Evolutionary conservation across 2,329 filamentous ascomycete species (phyloP), one percentile per base, ranked within the genome.

Genomic region (Fusarium siculi): DNA sequence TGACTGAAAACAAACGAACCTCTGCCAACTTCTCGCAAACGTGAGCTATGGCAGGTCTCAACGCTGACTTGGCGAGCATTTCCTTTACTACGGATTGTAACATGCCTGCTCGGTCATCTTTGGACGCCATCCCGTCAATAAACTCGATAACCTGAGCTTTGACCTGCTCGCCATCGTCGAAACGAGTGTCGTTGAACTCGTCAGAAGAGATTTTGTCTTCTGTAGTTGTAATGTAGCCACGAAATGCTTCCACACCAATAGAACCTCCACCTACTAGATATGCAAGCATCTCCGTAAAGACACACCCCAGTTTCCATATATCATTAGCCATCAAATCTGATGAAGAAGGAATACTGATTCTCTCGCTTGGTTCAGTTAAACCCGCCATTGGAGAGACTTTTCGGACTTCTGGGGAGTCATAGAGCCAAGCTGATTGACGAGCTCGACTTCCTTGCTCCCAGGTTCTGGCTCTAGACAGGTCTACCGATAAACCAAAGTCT

Each of bases 101-200:
- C 46, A 49, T 49, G 0, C 0, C 4, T 0, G 46, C 46, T n/a
- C 46, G 28, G 0, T 30, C 0, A 4, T 49, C 46, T 0, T 6
- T n/a, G 19, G 2, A 4, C 4, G 28, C 46, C 46, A 49, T 16
- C 2, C 9, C 14, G 0, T 49, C 19, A 21, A 49, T 30, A 6
- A 49, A 49, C 3, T 49, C 19, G 14, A 49, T 21, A 49, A 49
- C 46, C 14, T 49, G 46, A 12, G 14, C 1, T 4, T 49, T 49
- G 28, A 49, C 46, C 28, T 49, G 6, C 0, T 49, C 46, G 0
- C 46, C 46, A 18, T 49, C 46, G 0, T 49, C 46, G 15, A 49
- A 49, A 0, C 46, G 46, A n/a, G 46, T 49, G 0, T 49, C 28
- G 7, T 49, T 32, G 0, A 32, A 32, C 3, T 4, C 19, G 21